phyloP scores from a whole-genome alignment of 192 early-diverging fungal genomes.

The Umbelopsis ramanniana region DNA sequence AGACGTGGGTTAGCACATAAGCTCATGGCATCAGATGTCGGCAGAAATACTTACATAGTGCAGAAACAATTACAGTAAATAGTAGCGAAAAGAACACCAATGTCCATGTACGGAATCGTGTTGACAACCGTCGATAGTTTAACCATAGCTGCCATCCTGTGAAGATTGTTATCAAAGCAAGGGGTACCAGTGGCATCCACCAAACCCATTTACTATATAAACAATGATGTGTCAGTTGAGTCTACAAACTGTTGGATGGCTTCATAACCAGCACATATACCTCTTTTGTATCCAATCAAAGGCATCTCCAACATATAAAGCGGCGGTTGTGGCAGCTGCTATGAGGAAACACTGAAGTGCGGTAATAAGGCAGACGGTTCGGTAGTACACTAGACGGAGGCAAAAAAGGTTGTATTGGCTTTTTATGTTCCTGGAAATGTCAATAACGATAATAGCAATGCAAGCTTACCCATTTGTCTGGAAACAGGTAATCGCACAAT shows the following conservation, averaged over 20 bases:
- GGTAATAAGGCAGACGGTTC: constrained; percentile 21
- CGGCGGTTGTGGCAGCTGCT: constrained; percentile 10
- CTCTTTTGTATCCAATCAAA: constrained; percentile 32
- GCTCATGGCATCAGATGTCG: neutral
- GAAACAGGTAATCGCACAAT: constrained; percentile 24
- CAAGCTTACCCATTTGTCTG: constrained; percentile 38
- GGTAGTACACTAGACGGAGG: constrained; percentile 8
- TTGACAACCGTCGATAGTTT: constrained; percentile 22
- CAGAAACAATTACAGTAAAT: constrained; percentile 24
- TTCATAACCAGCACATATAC: neutral
- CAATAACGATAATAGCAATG: neutral
- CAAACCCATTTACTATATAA: constrained; percentile 20
- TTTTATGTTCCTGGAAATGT: neutral
- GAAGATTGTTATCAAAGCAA: constrained; percentile 3
- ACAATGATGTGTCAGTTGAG: neutral
- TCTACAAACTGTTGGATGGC: neutral
- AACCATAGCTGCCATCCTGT: constrained; percentile 31
- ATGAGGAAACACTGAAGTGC: constrained; percentile 17
- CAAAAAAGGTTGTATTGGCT: neutral
- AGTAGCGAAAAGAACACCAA: constrained; percentile 27
- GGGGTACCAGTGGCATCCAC: constrained; percentile 32
- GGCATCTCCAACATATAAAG: constrained; percentile 8
- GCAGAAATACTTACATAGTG: constrained; percentile 21
- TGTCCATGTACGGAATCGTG: neutral
- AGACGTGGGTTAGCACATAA: neutral